A percentile compares a stretch with the other conserved stretches of the same genome.
Evolutionary conservation across 2,329 filamentous ascomycete genomes (phyloP).

Genomic region (Sporothrix protearum): DNA sequence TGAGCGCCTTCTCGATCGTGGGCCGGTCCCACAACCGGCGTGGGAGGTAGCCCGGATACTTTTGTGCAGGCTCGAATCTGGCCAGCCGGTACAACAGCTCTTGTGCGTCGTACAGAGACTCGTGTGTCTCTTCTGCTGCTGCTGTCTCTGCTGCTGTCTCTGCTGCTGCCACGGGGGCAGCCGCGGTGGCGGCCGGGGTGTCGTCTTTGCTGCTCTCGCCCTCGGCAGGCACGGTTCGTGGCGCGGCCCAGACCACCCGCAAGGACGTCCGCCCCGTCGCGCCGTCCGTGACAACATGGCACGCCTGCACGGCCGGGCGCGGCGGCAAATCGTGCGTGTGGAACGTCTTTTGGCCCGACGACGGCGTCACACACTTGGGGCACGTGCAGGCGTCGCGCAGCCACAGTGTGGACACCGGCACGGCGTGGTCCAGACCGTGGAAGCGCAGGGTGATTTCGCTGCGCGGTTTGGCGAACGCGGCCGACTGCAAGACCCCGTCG

Average conservation of each 20-base stretch:
- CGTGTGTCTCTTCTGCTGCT: background rate
- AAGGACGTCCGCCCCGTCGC: slow-evolving; percentile 5
- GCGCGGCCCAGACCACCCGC: slow-evolving; percentile 7
- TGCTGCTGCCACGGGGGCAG: no score
- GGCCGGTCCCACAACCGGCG: slow-evolving; percentile 42
- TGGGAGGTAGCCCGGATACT: slow-evolving; percentile 37
- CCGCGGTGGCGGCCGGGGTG: background rate
- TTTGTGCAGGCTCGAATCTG: slow-evolving; percentile 38
- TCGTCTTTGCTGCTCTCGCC: background rate
- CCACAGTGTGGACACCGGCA: slow-evolving; percentile 30
- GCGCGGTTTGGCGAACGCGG: background rate
- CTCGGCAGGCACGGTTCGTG: background rate
- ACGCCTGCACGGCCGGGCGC: slow-evolving; percentile 14
- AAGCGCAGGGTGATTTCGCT: background rate
- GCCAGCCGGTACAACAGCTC: slow-evolving; percentile 33
- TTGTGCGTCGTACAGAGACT: slow-evolving; percentile 17
- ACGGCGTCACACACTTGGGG: slow-evolving; percentile 53
- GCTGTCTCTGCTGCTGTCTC: no score
- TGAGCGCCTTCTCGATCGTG: slow-evolving; percentile 42
- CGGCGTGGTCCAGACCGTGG: background rate
- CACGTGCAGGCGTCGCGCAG: slow-evolving; percentile 60
- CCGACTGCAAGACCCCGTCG: background rate
- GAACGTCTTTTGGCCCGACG: slow-evolving; percentile 62
- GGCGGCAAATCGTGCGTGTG: slow-evolving; percentile 60
- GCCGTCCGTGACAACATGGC: background rate